Conservation (phyloP, 2,329 filamentous ascomycete species). For the Fusarium humuli region DNA sequence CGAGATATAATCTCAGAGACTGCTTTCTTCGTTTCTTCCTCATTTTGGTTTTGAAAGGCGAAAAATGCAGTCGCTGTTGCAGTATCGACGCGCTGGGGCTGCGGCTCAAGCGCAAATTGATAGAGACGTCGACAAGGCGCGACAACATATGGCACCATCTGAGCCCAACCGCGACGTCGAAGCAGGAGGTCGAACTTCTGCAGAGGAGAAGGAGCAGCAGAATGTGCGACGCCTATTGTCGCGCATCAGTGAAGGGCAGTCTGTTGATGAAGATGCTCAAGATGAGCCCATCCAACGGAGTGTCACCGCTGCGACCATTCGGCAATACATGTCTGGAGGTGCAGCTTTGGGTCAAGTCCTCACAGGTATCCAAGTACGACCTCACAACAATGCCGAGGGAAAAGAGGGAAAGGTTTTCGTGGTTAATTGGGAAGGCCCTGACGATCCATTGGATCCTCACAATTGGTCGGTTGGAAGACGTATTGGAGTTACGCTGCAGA, state of each 20-base stretch:
- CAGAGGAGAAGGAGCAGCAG: neutral
- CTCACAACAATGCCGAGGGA: slow-evolving; percentile 40
- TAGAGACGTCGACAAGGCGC: slow-evolving; percentile 30
- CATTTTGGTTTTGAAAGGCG: neutral
- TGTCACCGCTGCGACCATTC: slow-evolving; percentile 15
- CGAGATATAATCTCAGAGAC: neutral
- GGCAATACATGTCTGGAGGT: slow-evolving; percentile 20
- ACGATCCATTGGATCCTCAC: slow-evolving; percentile 58
- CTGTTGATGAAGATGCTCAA: neutral
- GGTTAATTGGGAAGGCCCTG: slow-evolving; percentile 48
- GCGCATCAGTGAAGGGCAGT: neutral
- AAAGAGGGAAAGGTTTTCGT: slow-evolving; percentile 49
- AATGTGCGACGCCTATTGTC: neutral
- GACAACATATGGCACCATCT: neutral
- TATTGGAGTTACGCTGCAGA: slow-evolving; percentile 55
- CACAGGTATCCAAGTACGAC: slow-evolving; percentile 48
- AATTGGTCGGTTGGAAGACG: slow-evolving; percentile 58
- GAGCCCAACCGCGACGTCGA: neutral
- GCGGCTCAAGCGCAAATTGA: slow-evolving; percentile 41
- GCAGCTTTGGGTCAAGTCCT: slow-evolving; percentile 46
- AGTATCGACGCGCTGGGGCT: slow-evolving; percentile 32
- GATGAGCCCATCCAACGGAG: slow-evolving; percentile 2
- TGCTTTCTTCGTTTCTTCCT: neutral
- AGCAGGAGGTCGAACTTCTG: neutral
- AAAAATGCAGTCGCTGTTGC: slow-evolving; percentile 38